phyloP scores from a whole-genome alignment of 1,284 basidiomycete species.

The Kwoniella shivajii region DNA sequence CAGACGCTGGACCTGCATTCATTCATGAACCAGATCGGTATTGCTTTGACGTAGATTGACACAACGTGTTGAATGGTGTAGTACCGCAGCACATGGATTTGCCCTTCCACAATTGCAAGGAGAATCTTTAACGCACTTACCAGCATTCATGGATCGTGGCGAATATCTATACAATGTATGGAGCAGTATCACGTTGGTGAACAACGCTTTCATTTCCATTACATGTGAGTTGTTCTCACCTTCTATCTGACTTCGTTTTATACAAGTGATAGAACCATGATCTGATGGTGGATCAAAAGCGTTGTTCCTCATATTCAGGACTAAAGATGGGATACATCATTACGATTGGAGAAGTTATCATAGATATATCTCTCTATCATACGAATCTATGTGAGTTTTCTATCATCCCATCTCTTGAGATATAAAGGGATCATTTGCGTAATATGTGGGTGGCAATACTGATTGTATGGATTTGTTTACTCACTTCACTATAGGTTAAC shows the following conservation, averaged over 20 bases:
- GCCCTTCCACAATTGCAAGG: neutral
- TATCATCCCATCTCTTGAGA: neutral
- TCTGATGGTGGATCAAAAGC: neutral
- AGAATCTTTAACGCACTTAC: neutral
- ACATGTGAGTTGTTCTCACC: neutral
- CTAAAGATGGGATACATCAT: neutral
- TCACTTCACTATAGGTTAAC: neutral
- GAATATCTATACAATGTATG: neutral
- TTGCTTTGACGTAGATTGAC: neutral
- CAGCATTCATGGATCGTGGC: neutral
- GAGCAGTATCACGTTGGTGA: neutral
- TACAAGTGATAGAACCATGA: neutral
- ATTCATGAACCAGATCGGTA: neutral
- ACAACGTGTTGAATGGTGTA: neutral
- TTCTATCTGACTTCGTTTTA: too few species aligned
- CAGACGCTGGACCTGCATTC: too few species aligned
- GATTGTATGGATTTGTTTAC: too few species aligned
- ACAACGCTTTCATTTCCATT: neutral
- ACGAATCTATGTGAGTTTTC: neutral
- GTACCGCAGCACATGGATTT: neutral
- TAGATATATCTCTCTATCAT: neutral
- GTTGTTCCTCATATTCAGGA: neutral
- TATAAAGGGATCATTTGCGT: neutral
- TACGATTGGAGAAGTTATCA: neutral
- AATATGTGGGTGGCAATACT: too few species aligned